These are phyloP conservation scores for Trichosporon inkin DNA, from an alignment of 1,284 basidiomycete species.

Conservation along the genomic window DNA sequence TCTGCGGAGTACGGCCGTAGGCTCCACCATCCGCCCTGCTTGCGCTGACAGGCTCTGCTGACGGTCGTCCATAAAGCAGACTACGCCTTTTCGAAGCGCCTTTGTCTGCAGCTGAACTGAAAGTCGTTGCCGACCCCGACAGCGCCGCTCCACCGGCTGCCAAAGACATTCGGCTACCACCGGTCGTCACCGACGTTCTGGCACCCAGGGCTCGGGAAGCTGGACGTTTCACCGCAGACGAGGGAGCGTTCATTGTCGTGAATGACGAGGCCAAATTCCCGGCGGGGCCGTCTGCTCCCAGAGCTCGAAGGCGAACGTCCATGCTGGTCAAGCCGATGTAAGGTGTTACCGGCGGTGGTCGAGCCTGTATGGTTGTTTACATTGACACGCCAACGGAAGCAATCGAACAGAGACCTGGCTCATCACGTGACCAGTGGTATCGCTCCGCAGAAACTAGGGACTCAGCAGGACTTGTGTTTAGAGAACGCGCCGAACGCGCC, in stretches of 20 bases:
- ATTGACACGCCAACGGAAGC: not conserved
- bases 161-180: not conserved
- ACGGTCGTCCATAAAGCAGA: conserved; percentile 1
- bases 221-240: conserved; percentile 63
- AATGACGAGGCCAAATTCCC: conserved; percentile 53
- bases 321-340: conserved; percentile 29
- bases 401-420: not conserved
- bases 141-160: not conserved
- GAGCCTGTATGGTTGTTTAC: not conserved
- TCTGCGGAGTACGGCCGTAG: conserved; percentile 65
- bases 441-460: no score
- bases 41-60: conserved; percentile 3
- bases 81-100: conserved; percentile 6
- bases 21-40: conserved; percentile 56
- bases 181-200: not conserved
- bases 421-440: not conserved
- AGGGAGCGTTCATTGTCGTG: conserved; percentile 49
- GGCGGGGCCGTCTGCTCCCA: conserved; percentile 60
- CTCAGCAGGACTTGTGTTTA: no score
- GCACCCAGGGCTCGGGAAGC: not conserved
- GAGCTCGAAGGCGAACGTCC: conserved; percentile 57
- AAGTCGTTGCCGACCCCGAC: not conserved
- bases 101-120: not conserved
- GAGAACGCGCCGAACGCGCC: no score
- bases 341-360: not conserved